These are phyloP conservation scores for Urtica urens DNA, from an alignment of 306 rosid genomes.

Conservation along the genomic window DNA sequence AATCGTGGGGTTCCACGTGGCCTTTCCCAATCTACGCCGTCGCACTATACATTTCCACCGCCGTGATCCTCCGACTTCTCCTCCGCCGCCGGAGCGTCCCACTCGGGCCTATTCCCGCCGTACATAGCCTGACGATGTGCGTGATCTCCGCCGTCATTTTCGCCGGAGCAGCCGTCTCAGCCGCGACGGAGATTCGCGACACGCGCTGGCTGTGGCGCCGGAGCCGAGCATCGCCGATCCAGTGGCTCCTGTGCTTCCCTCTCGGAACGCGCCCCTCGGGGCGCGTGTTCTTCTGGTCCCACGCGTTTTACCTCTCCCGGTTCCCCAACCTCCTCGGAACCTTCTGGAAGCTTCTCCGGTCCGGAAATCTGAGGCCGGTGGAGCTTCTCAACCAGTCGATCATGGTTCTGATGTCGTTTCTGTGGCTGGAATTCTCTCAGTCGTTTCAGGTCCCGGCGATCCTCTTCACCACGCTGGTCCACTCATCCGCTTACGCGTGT, in stretches of 20 bases:
- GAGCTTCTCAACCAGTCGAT: slow-evolving; percentile 40
- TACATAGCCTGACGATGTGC: slow-evolving; percentile 49
- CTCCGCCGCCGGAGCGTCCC: slow-evolving; percentile 28
- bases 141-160: slow-evolving; percentile 32
- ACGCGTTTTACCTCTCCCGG: slow-evolving; percentile 59
- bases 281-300: slow-evolving; percentile 80
- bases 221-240: slow-evolving; percentile 33
- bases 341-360: slow-evolving; percentile 34
- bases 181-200: slow-evolving; percentile 42
- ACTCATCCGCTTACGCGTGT: slow-evolving; percentile 40
- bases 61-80: slow-evolving; percentile 27
- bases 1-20: slow-evolving; percentile 61
- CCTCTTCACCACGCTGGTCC: slow-evolving; percentile 29
- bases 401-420: slow-evolving; percentile 39
- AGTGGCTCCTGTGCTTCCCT: slow-evolving; percentile 77
- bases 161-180: slow-evolving; percentile 46
- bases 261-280: slow-evolving; percentile 65
- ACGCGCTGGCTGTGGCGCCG: slow-evolving; percentile 81
- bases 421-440: slow-evolving; percentile 73
- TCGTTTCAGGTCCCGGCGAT: slow-evolving; percentile 58
- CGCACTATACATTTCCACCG: slow-evolving; percentile 28
- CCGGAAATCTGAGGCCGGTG: slow-evolving; percentile 34
- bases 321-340: slow-evolving; percentile 51
- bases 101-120: slow-evolving; percentile 47
- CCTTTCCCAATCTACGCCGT: slow-evolving; percentile 42